Evolutionary conservation across 2,329 filamentous ascomycete species (phyloP), one percentile per base, ranked within the genome.

Genomic region (Ophiostoma himal-ulmi): DNA sequence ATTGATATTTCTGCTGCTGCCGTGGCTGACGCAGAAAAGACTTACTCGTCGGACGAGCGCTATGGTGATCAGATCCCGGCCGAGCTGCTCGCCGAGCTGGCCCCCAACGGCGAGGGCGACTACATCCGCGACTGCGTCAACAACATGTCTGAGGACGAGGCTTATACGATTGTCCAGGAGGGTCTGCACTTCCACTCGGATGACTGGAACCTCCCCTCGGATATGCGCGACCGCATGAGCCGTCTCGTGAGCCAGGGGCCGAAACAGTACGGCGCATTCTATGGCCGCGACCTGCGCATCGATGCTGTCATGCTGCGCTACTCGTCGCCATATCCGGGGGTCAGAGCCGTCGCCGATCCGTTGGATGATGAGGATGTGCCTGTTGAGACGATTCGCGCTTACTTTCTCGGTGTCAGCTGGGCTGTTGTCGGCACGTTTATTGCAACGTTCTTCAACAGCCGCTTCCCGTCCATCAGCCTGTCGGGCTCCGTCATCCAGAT

Each of bases 401-500:
- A 87, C 86, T 73, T 76, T 5, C 85, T 89, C 70, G 87, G 87
- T 48, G 74, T 86, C 69, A 3, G 88, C 64, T 81, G 88, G 70
- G 85, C 85, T 71, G 89, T 86, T 0, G 77, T 87, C 67, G 84
- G 86, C 37, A 85, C 86, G 0, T 84, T 81, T 1, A 78, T 86
- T 75, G 88, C 88, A 76, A 82, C 85, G 75, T 77, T 89, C 67
- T 88, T 89, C 76, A 85, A 83, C 30, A 79, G 86, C 54, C 84
- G 87, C 67, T 84, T 86, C 71, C 86, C 87, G 3, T 86, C 83
- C 75, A 83, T 89, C 70, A 77, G 82, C 22, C 85, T 89, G 73
- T 86, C 85, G 4, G 87, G 86, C 17, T 87, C 88, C 72, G 86
- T 88, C 37, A 83, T 88, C 60, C 86, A 89, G 77, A 82, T 89